phyloP scores from a whole-genome alignment of 805 yeast species.

The Brettanomyces nanus region DNA sequence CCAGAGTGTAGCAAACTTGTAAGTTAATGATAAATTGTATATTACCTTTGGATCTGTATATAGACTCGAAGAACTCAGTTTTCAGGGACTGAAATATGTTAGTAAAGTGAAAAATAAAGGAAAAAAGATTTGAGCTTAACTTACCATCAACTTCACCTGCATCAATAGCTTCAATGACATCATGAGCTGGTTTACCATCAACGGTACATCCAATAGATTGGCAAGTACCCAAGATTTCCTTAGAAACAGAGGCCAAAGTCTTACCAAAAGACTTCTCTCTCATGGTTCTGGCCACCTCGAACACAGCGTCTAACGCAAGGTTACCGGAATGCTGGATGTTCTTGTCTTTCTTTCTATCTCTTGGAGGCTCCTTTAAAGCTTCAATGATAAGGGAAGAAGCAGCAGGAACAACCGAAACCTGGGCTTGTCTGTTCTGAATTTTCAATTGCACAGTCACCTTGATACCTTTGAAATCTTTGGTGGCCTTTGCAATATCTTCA shows the following conservation, averaged over 20 bases:
- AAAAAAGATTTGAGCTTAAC: constrained; percentile 24
- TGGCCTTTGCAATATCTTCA: constrained; percentile 99
- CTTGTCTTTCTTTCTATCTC: constrained; percentile 99
- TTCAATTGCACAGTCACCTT: constrained; percentile 97
- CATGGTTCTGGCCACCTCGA: constrained; percentile 97
- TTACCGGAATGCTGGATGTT: constrained; percentile 99
- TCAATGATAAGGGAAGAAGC: constrained; percentile 98
- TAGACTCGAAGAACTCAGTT: constrained; percentile 35
- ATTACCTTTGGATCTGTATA: neutral
- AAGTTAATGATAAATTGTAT: neutral
- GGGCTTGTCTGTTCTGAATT: constrained; percentile 99
- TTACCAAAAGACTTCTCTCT: constrained; percentile 96
- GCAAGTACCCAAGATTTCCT: constrained; percentile 99
- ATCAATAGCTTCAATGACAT: constrained; percentile 95
- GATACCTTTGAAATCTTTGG: constrained; percentile 98
- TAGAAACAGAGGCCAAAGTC: constrained; percentile 91
- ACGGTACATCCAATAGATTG: constrained; percentile 99
- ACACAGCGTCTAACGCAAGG: constrained; percentile 93
- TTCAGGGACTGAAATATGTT: constrained; percentile 46
- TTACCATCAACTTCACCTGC: constrained; percentile 89
- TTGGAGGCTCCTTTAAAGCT: constrained; percentile 98
- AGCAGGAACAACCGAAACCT: constrained; percentile 97
- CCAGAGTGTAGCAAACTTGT: constrained; percentile 90
- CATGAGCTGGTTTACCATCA: constrained; percentile 99
- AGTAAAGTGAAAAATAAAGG: neutral